Percentiles rank a stretch among this genome's conserved stretches.
Evolutionary conservation across 805 yeast genomes (phyloP).

Genomic region (Monosporozyma aerobia): DNA sequence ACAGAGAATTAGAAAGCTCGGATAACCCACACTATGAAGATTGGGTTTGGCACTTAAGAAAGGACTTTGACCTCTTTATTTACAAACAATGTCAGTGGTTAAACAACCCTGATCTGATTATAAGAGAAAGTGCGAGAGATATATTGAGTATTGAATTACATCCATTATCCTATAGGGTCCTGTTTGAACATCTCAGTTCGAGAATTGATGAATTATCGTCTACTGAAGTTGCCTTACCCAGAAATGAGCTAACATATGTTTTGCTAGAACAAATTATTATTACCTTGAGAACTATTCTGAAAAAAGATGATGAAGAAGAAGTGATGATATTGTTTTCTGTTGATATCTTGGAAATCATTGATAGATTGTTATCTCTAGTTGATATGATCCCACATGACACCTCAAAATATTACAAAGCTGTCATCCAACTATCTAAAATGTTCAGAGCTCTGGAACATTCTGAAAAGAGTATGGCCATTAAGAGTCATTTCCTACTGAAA

Average conservation of each 20-base stretch:
- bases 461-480: slow-evolving; percentile 20
- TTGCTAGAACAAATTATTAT: slow-evolving; percentile 43
- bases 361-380: slow-evolving; percentile 23
- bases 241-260: slow-evolving; percentile 23
- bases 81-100: slow-evolving; percentile 42
- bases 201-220: slow-evolving; percentile 29
- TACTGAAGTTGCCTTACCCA: slow-evolving; percentile 15
- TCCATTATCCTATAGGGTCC: slow-evolving; percentile 43
- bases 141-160: slow-evolving; percentile 58
- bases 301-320: slow-evolving; percentile 25
- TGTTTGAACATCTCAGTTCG: slow-evolving; percentile 38
- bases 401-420: slow-evolving; percentile 23
- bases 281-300: slow-evolving; percentile 35
- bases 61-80: slow-evolving; percentile 39
- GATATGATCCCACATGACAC: slow-evolving; percentile 19
- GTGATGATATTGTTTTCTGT: slow-evolving; percentile 29
- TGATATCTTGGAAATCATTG: slow-evolving; percentile 29
- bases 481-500: slow-evolving; percentile 40
- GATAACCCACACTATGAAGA: slow-evolving; percentile 9
- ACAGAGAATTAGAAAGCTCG: background rate
- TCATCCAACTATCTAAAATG: slow-evolving; percentile 29
- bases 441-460: slow-evolving; percentile 25
- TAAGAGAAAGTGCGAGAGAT: slow-evolving; percentile 66
- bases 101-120: slow-evolving; percentile 40
- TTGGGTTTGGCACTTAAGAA: slow-evolving; percentile 27